Percentiles rank a stretch among this genome's conserved stretches.
Evolutionary conservation across 495 filamentous ascomycete species (phyloP).

Genomic region (Penicillium pulvis): DNA sequence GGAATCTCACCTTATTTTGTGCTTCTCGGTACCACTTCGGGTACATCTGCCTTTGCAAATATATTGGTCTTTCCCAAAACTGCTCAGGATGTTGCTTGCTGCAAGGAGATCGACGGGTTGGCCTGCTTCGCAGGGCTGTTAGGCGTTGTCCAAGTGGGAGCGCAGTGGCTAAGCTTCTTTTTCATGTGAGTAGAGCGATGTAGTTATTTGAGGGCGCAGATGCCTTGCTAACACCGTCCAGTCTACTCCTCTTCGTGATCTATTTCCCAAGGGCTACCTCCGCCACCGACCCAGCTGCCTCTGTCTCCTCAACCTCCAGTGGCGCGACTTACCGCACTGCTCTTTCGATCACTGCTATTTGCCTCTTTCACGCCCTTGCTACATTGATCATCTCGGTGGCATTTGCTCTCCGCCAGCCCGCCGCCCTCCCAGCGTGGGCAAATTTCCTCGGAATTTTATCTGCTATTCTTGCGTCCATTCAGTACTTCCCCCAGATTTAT

Average conservation of each 20-base stretch:
- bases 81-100: slow-evolving; percentile 79
- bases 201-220: not conserved
- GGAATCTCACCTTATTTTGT: slow-evolving; percentile 95
- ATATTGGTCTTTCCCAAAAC: slow-evolving; percentile 82
- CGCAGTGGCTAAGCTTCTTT: slow-evolving; percentile 89
- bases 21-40: slow-evolving; percentile 85
- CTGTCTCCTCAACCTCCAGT: slow-evolving; percentile 29
- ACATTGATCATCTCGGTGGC: slow-evolving; percentile 67
- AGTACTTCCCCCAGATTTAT: slow-evolving; percentile 94
- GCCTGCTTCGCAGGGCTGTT: slow-evolving; percentile 83
- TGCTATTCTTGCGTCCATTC: slow-evolving; percentile 77
- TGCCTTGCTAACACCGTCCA: slow-evolving; percentile 27
- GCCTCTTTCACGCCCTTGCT: slow-evolving; percentile 68
- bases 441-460: slow-evolving; percentile 78
- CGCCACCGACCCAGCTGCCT: slow-evolving; percentile 31
- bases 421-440: slow-evolving; percentile 71
- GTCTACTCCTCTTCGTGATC: slow-evolving; percentile 81
- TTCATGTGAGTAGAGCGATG: slow-evolving; percentile 67
- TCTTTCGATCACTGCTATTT: slow-evolving; percentile 66
- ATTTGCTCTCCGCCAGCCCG: slow-evolving; percentile 58
- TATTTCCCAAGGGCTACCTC: slow-evolving; percentile 74
- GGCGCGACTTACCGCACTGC: slow-evolving; percentile 73
- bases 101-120: slow-evolving; percentile 73
- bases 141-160: slow-evolving; percentile 85
- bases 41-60: slow-evolving; percentile 85